Base-by-base conservation (phyloP, 108 stramenopile species). In the Pseudonitzschia pungens region DNA sequence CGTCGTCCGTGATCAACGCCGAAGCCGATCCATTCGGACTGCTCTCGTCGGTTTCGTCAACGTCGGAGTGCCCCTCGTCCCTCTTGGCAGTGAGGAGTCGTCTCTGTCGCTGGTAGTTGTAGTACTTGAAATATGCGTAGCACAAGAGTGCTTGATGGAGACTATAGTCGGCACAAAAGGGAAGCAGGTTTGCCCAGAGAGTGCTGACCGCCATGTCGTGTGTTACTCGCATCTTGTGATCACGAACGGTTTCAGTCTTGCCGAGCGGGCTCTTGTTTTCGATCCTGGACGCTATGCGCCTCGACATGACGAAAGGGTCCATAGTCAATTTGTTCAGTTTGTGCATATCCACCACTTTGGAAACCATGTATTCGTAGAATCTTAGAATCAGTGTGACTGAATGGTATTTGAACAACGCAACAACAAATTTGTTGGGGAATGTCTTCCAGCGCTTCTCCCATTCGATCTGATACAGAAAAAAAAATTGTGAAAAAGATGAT, bases 381-480 rank as follows among this genome's bases (percentile, higher is more conserved):
- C 87, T 56, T 74, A 85, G 79, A 31, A 82, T 36, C 3, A 83
- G 27, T 3, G 76, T 84, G 28, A 86, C 55, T 21, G 71, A 71
- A 70, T 88, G 87, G 55, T 82, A 88, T 45, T 84, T 85, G 24
- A 75, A 41, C n/a, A 83, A 70, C 26, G 83, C 87, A 10, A 33
- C 58, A 7, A 62, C 36, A 33, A 83, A 42, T 48, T 81, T 81
- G 9, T 64, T 64, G 0, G 80, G 83, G 32, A 88, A 81, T 1
- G 32, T 44, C 24, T 77, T 66, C 80, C 77, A 82, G 8, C 84
- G 82, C 33, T 77, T 79, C 27, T 85, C 60, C 87, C 87, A 88
- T 80, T 88, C 87, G 45, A 56, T 64, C 86, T 86, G 77, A 48
- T 48, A 43, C 42, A 48, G 45, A 2, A 9, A 10, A 26, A 26